Conservation (phyloP, 2,329 filamentous ascomycete species). For the Tolypocladium album region DNA sequence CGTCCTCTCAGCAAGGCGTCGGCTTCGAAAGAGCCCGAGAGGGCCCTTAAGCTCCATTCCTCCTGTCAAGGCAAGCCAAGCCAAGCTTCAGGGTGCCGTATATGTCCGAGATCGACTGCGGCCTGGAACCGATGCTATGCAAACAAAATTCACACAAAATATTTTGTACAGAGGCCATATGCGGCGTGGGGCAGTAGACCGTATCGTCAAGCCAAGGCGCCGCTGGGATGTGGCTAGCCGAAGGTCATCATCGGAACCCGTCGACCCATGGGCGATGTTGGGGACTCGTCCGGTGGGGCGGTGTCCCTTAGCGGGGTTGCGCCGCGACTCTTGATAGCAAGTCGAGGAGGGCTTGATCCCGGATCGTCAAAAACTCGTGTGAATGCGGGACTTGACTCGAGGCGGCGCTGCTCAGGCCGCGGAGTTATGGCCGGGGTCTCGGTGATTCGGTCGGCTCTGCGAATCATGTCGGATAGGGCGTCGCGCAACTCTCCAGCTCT, state of each 20-base stretch:
- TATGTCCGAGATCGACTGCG: constrained; percentile 10
- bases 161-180: constrained; percentile 16
- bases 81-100: constrained; percentile 2
- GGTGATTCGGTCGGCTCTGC: constrained; percentile 46
- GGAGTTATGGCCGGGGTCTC: constrained; percentile 44
- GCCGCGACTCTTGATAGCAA: constrained; percentile 40
- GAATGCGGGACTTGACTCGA: constrained; percentile 55
- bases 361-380: constrained; percentile 56
- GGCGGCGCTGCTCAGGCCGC: constrained; percentile 28
- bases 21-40: not conserved
- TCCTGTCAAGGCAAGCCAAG: not conserved
- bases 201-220: not conserved
- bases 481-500: constrained; percentile 50
- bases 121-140: constrained; percentile 25
- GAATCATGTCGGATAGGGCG: constrained; percentile 47
- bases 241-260: constrained; percentile 58
- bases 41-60: not conserved
- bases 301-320: constrained; percentile 39
- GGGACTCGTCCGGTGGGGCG: constrained; percentile 40
- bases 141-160: constrained; percentile 18
- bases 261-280: constrained; percentile 36
- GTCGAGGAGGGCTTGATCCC: constrained; percentile 41
- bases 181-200: not conserved
- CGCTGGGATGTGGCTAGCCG: constrained; percentile 22
- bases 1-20: not conserved